Percentiles rank a stretch among this genome's conserved stretches.
Conservation (phyloP, 805 yeast species). For the Zygosaccharomyces bisporus region DNA sequence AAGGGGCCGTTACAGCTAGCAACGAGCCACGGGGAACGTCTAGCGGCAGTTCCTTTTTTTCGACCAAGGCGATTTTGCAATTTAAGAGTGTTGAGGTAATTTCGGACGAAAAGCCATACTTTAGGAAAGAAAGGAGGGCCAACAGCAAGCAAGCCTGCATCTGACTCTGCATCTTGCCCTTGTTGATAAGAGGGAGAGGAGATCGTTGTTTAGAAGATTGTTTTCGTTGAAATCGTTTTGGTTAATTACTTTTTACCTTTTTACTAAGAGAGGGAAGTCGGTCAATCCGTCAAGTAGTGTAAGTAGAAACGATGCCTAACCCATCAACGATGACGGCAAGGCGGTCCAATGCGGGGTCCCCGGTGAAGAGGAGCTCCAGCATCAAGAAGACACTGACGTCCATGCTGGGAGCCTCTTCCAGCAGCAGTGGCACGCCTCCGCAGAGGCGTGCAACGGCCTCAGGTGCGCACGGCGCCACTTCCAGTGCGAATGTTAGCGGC, state of each 20-base stretch:
- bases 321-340: constrained; percentile 5
- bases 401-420: constrained; percentile 16
- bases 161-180: neutral
- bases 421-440: constrained; percentile 1
- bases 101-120: constrained; percentile 2
- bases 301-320: constrained; percentile 4
- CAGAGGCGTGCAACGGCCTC: neutral
- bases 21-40: neutral
- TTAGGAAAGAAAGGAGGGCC: neutral
- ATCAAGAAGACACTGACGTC: constrained; percentile 27
- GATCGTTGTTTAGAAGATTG: neutral
- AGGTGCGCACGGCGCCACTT: neutral
- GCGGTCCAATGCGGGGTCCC: constrained; percentile 2
- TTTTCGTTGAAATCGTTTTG: neutral
- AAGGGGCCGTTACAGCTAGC: constrained; percentile 1
- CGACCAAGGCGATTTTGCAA: neutral
- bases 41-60: neutral
- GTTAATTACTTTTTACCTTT: neutral
- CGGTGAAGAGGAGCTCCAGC: constrained; percentile 26
- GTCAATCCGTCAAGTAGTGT: neutral
- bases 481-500: neutral
- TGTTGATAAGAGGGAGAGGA: neutral
- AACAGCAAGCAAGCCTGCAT: neutral
- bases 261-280: neutral
- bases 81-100: neutral